phyloP scores from a whole-genome alignment of 1,139 yeast genomes.

The Debaryomycetaceae sp. region DNA sequence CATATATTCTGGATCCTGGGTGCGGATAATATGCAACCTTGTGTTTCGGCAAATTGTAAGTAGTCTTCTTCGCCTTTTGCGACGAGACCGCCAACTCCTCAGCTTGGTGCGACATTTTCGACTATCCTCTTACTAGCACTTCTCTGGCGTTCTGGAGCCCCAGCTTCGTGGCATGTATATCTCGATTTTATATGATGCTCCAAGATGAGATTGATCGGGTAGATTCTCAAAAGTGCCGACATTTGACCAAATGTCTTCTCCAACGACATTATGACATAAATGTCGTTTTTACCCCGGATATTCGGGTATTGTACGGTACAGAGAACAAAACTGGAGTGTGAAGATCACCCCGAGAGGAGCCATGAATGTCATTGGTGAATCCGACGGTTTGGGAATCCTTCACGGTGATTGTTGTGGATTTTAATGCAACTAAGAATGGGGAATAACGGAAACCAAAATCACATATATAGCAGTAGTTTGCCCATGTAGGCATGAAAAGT shows the following conservation, averaged over 20 bases:
- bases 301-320: background rate
- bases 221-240: background rate
- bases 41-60: slow-evolving; percentile 46
- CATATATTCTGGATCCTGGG: slow-evolving; percentile 50
- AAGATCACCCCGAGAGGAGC: too few relatives aligned
- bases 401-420: too few relatives aligned
- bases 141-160: background rate
- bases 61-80: slow-evolving; percentile 37
- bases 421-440: too few relatives aligned
- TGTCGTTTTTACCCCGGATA: background rate
- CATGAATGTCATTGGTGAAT: too few relatives aligned
- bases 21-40: slow-evolving; percentile 57
- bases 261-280: background rate
- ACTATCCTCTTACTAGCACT: background rate
- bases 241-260: background rate
- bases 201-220: background rate
- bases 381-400: too few relatives aligned
- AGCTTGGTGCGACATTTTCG: slow-evolving; percentile 1
- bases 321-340: too few relatives aligned
- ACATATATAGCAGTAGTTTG: too few relatives aligned
- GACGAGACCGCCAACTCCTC: slow-evolving; percentile 22
- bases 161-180: too few relatives aligned
- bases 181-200: background rate
- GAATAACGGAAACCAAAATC: too few relatives aligned
- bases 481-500: too few relatives aligned